Conservation (phyloP, 2,329 filamentous ascomycete genomes). For the Fusarium caatingaense region DNA sequence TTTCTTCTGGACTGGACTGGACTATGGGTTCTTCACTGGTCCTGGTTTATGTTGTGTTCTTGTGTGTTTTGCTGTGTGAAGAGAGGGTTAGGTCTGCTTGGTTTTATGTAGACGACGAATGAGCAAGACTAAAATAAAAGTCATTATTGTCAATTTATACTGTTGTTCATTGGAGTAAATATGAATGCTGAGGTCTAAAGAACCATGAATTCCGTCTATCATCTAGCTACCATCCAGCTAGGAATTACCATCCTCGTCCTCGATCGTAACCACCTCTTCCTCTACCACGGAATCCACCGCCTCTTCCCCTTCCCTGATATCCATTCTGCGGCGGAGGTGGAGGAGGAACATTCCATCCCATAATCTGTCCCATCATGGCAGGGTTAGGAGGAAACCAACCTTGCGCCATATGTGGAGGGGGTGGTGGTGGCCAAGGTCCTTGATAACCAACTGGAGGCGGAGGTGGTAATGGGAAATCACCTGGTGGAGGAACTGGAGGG, state of each 20-base stretch:
- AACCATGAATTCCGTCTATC: neutral
- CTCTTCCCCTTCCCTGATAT: constrained; percentile 40
- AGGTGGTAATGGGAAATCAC: constrained; percentile 9
- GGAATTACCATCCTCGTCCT: constrained; percentile 44
- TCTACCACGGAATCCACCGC: constrained; percentile 45
- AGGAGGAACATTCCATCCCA: constrained; percentile 44
- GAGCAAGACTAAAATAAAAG: constrained; percentile 48
- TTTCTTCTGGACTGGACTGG: constrained; percentile 31
- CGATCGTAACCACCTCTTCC: constrained; percentile 50
- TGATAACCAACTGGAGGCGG: constrained; percentile 52
- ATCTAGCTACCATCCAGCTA: neutral
- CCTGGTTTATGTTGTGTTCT: constrained; percentile 23
- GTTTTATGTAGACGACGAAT: constrained; percentile 48
- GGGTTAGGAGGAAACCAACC: constrained; percentile 47
- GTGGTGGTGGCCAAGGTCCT: constrained; percentile 58
- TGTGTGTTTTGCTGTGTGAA: constrained; percentile 22
- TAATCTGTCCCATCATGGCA: constrained; percentile 44
- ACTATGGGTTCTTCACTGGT: constrained; percentile 23
- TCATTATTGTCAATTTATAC: constrained; percentile 42
- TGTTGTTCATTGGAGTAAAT: no score
- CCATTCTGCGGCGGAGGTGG: constrained; percentile 41
- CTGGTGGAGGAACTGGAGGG: constrained; percentile 35
- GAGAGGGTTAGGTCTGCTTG: constrained; percentile 36
- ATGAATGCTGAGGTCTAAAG: neutral
- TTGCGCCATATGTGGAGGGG: constrained; percentile 43